Conservation (phyloP, 192 early-diverging fungal species). For the Coemansia sp. region DNA sequence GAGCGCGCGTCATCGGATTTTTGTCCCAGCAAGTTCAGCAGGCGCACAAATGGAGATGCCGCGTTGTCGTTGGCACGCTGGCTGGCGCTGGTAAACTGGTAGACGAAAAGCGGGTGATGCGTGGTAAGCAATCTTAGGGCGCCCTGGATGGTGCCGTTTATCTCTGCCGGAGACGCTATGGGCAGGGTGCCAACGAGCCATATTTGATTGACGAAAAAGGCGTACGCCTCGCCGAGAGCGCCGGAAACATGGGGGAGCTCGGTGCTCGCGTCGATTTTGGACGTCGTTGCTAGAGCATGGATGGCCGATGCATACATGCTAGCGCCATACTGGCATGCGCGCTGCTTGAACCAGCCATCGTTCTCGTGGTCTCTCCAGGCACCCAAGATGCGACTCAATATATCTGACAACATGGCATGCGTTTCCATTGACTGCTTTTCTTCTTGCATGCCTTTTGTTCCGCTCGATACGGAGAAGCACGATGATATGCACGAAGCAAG, state of each 20-base stretch:
- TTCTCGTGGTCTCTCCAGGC: conserved; percentile 14
- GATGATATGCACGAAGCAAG: background rate
- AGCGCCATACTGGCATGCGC: conserved; percentile 22
- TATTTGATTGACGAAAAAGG: conserved; percentile 23
- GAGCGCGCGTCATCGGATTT: too few species aligned
- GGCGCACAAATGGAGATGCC: conserved; percentile 16
- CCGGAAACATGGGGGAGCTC: background rate
- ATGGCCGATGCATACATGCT: conserved; percentile 28
- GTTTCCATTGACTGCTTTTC: too few species aligned
- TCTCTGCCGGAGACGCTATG: conserved; percentile 5
- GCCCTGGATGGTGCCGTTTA: conserved; percentile 24
- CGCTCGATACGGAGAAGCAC: background rate
- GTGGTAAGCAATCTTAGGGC: conserved; percentile 31
- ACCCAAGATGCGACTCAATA: background rate
- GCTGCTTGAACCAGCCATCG: conserved; percentile 28
- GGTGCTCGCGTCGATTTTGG: background rate
- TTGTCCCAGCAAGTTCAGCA: conserved; percentile 23
- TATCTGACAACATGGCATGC: background rate
- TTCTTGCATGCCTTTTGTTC: background rate
- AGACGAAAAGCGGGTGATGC: conserved; percentile 19
- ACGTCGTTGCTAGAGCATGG: conserved; percentile 15
- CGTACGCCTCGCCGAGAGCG: conserved; percentile 1
- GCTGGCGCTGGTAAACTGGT: conserved; percentile 4
- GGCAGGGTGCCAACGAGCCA: conserved; percentile 37
- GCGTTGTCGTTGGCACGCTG: background rate